Evolutionary conservation across 352 stramenopile species (phyloP), one percentile per base, ranked within the genome.

Genomic region (Phytophthora crassamura): DNA sequence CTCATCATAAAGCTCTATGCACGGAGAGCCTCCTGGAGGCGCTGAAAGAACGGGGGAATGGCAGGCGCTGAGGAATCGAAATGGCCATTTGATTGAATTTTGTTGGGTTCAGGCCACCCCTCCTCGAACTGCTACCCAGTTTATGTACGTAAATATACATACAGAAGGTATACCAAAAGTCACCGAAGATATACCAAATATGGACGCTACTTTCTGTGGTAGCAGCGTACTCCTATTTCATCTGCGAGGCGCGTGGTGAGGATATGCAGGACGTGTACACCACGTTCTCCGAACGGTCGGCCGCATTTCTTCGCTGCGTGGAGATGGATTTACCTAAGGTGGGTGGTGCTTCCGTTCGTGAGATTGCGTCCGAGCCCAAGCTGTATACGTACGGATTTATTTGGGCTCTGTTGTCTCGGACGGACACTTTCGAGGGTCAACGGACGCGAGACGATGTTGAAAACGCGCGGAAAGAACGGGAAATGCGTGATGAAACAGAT

Each of bases 341-440:
- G 9, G 38, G 38, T 18, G 38, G 22, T 9, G 38, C 22, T 25
- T 25, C 22, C 22, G 3, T 25, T 25, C n/a, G n/a, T n/a, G n/a
- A 3, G 22, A 25, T 25, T 25, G 22, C 3, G 22, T 25, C 22
- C 22, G 22, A 25, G 22, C 2, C 1, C 22, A 16, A n/a, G 38
- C 38, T 40, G 14, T 25, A 9, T 2, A 40, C 51, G 38, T 59
- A 59, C 38, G 51, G 38, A 15, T 49, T 59, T 16, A 49, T 59
- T 49, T 41, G 36, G 38, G 38, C 36, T 9, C 39, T 59, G 16
- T 7, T 49, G 15, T 41, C 25, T 30, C 38, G 25, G 11, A 14
- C 12, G 25, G 28, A 49, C 15, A 18, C 14, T 12, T 49, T 39
- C 15, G 15, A 4, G 14, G 38, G 39, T 4, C 7, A 2, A 11